Conservation (phyloP, 495 filamentous ascomycete genomes). For the Cercophora sp. region DNA sequence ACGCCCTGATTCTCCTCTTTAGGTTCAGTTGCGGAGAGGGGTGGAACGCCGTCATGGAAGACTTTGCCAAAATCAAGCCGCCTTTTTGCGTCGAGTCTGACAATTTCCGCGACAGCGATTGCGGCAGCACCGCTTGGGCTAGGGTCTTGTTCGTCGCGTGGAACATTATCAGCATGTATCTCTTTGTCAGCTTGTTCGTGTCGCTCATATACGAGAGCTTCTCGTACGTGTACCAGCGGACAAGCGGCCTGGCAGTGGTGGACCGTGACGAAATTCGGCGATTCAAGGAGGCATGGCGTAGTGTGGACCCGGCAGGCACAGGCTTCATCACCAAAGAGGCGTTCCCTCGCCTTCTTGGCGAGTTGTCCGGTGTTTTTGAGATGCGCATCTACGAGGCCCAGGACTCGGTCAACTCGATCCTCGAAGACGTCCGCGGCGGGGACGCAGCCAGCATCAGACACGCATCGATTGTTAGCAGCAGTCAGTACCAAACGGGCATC, state of each 20-base stretch:
- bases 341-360: conserved; percentile 84
- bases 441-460: conserved; percentile 52
- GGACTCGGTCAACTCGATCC: conserved; percentile 74
- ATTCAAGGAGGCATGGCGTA: conserved; percentile 98
- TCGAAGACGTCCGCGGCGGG: conserved; percentile 69
- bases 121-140: conserved; percentile 85
- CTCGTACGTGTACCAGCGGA: conserved; percentile 97
- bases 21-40: conserved; percentile 88
- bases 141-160: conserved; percentile 85
- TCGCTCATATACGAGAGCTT: conserved; percentile 99
- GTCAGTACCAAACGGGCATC: conserved; percentile 55
- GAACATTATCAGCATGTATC: conserved; percentile 99
- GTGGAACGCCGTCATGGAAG: conserved; percentile 97
- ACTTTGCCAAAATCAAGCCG: conserved; percentile 72
- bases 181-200: conserved; percentile 97
- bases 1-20: conserved; percentile 90
- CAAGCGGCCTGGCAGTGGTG: conserved; percentile 76
- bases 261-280: conserved; percentile 88
- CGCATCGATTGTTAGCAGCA: conserved; percentile 47
- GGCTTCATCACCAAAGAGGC: conserved; percentile 89
- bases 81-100: conserved; percentile 68
- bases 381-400: conserved; percentile 96
- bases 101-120: conserved; percentile 82
- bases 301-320: conserved; percentile 83
- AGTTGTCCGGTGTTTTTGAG: conserved; percentile 89